Evolutionary conservation across 2,329 filamentous ascomycete genomes (phyloP), one percentile per base, ranked within the genome.

Genomic region (Pseudogymnoascus sp.): DNA sequence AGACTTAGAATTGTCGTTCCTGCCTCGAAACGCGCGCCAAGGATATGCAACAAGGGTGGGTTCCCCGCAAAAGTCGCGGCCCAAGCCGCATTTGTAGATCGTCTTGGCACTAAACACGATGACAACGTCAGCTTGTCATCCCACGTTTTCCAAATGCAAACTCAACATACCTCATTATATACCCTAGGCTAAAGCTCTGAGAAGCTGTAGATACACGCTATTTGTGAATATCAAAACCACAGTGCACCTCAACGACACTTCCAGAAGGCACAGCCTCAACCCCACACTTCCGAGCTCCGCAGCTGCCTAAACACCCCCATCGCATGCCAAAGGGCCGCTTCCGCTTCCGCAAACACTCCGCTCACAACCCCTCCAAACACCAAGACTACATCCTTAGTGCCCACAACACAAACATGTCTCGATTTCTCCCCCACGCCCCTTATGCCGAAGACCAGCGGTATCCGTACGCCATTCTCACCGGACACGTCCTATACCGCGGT

Each of bases 371-470:
- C 2, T 54, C 28, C 28, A 54, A 54, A 16, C n/a, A 54, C 47
- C 47, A 54, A 20, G 25, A 33, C 28, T 33, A 33, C n/a, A 25
- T 33, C n/a, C 28, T 54, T 8, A 16, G 25, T 3, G n/a, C 33
- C 16, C 28, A 54, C n/a, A 54, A 8, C 35, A 38, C 14, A 62
- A 73, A 58, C 58, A 84, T 86, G 82, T 83, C 81, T 3, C 79
- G 79, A 62, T 78, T 67, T 62, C 68, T 62, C 43, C 81, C 82
- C 5, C 82, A 84, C 67, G 62, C 82, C 4, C 64, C 76, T 58
- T 84, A 84, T 70, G 83, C 84, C 30, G 85, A 88, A 74, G 85
- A 88, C 70, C 86, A 88, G 66, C 79, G 79, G 33, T 74, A 79
- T 63, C 68, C 78, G 6, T 75, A 74, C 63, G 75, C 78, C 3